Base-by-base conservation (phyloP, 2,329 filamentous ascomycete genomes). In the Ceratocystis ficicola region DNA sequence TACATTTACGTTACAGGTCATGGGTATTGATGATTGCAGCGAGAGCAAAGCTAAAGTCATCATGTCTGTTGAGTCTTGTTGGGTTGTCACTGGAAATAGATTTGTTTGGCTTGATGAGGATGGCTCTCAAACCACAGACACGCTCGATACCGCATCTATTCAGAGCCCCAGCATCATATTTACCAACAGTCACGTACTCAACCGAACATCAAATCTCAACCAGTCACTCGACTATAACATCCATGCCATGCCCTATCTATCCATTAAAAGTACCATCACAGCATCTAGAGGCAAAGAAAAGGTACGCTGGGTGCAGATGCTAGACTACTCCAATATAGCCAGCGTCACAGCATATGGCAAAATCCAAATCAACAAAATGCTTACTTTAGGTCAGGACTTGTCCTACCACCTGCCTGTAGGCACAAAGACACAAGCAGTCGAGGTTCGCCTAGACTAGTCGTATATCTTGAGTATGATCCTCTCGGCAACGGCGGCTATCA, bases 11-110 rank as follows among this genome's bases (percentile, higher is more conserved):
- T 84, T 95, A 62, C 77, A 79, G 22, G 80, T 94, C 3, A 80
- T 80, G 0, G 88, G 88, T 0, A 76, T 92, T 7, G 74, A 84
- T 59, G 83, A 89, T 69, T 72, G 78, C 77, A 1, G 72, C 75
- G 6, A 74, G 72, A 22, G 81, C 79, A 6, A 1, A 73, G 71
- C 1, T 72, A 87, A 5, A 81, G 81, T 0, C 73, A 80, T 64
- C 12, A 60, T 50, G 15, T 50, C 63, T 8, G 60, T 64, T 6
- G 44, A 28, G 44, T 25, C 79, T 64, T 84, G 84, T 71, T 94
- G 89, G 90, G 81, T 87, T 17, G 81, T 94, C 2, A 87, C 86
- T 0, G 89, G 88, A 48, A 94, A 92, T 73, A 78, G 93, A 10
- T 93, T 94, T 72, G 70, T 91, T n/a, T 94, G 88, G 84, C 78